A percentile compares a stretch with the other conserved stretches of the same genome.
phyloP scores from a whole-genome alignment of 352 stramenopile species.

The Globisporangium heterothallicum region DNA sequence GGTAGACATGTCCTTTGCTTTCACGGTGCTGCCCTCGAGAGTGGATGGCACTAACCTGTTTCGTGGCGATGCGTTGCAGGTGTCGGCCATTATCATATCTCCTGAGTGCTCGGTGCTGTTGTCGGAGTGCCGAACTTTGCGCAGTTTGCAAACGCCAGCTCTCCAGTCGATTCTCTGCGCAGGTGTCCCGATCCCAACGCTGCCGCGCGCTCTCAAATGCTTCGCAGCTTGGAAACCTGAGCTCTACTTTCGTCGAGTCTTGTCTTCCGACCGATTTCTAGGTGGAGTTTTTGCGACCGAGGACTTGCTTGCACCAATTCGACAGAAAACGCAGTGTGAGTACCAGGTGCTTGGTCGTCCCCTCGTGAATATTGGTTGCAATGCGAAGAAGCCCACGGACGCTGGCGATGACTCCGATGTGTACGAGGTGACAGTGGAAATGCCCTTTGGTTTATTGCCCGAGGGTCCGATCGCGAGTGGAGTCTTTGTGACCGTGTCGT shows the following conservation, averaged over 20 bases:
- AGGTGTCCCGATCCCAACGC: slow-evolving; percentile 2
- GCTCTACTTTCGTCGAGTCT: not conserved
- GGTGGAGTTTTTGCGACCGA: slow-evolving; percentile 7
- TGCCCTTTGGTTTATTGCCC: not conserved
- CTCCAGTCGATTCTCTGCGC: slow-evolving; percentile 8
- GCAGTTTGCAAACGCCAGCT: not conserved
- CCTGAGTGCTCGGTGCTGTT: slow-evolving; percentile 2
- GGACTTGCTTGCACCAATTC: slow-evolving; percentile 10
- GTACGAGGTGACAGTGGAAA: slow-evolving; percentile 7
- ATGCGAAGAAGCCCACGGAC: not conserved
- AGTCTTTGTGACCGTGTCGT: slow-evolving; percentile 13
- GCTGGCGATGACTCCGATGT: not conserved
- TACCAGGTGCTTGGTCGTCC: slow-evolving; percentile 10
- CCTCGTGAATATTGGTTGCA: slow-evolving; percentile 1
- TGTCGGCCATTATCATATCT: slow-evolving; percentile 3
- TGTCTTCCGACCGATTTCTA: not conserved
- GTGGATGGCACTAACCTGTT: not conserved
- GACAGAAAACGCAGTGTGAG: not conserved
- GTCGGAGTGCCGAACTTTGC: slow-evolving; percentile 11
- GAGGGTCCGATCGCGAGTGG: not conserved
- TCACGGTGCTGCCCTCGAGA: not conserved
- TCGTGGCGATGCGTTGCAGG: not conserved
- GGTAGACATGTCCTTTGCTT: not conserved
- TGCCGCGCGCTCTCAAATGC: slow-evolving; percentile 6
- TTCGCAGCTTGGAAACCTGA: slow-evolving; percentile 10